Conservation (phyloP, 1,139 yeast genomes). For the Kodamaea sp. region DNA sequence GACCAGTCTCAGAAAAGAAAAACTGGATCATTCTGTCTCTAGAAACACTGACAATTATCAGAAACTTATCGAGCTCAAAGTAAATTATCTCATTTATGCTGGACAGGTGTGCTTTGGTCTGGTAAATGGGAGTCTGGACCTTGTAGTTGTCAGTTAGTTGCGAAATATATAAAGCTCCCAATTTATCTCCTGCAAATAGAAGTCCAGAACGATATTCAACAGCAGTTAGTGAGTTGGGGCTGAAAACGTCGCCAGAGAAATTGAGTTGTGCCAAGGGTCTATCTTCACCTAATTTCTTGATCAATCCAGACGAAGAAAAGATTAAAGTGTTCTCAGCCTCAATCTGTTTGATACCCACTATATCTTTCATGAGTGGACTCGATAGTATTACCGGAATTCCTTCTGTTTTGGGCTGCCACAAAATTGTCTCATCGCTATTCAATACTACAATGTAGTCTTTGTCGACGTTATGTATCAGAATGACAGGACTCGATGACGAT, state of each 20-base stretch:
- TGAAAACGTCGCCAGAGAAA: conserved; percentile 24
- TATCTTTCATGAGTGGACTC: conserved; percentile 34
- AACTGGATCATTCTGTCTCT: conserved; percentile 66
- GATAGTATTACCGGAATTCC: conserved; percentile 19
- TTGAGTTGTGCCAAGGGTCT: conserved; percentile 14
- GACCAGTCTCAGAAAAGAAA: conserved; percentile 24
- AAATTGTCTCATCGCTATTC: conserved; percentile 17
- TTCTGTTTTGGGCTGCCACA: conserved; percentile 19
- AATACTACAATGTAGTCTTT: conserved; percentile 6
- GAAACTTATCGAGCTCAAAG: conserved; percentile 24
- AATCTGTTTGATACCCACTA: conserved; percentile 39
- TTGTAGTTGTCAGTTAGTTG: conserved; percentile 11
- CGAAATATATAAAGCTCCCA: conserved; percentile 40
- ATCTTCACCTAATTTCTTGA: conserved; percentile 26
- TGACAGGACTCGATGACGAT: not conserved
- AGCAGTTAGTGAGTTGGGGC: conserved; percentile 30
- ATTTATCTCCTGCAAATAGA: conserved; percentile 48
- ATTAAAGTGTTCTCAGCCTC: conserved; percentile 29
- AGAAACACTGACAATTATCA: conserved; percentile 48
- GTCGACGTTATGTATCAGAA: not conserved
- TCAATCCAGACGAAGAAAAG: conserved; percentile 44
- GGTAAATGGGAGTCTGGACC: conserved; percentile 15
- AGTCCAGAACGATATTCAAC: conserved; percentile 25
- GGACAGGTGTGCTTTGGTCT: conserved; percentile 51
- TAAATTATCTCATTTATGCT: conserved; percentile 44